A percentile compares a stretch with the other conserved stretches of the same genome.
phyloP scores from a whole-genome alignment of 768 basidiomycete genomes.

The Chalciporus chontae region DNA sequence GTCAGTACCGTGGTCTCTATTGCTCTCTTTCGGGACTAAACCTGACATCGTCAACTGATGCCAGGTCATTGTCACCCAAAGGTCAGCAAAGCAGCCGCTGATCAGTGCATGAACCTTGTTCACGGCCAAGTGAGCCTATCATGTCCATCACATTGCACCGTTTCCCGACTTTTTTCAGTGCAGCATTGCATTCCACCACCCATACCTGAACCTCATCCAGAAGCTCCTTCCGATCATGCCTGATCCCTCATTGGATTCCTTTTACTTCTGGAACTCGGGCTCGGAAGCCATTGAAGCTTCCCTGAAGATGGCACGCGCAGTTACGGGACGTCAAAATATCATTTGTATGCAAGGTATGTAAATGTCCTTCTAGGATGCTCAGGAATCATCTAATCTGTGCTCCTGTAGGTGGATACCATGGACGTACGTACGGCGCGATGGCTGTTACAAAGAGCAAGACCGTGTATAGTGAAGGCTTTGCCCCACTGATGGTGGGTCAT shows the following conservation, averaged over 20 bases:
- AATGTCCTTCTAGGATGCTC: neutral
- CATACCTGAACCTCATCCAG: slow-evolving; percentile 85
- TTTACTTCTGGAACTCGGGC: slow-evolving; percentile 98
- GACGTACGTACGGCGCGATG: slow-evolving; percentile 91
- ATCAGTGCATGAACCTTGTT: slow-evolving; percentile 78
- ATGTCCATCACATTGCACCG: neutral
- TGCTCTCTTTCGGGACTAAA: neutral
- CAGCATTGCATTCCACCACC: slow-evolving; percentile 83
- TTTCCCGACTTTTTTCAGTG: slow-evolving; percentile 49
- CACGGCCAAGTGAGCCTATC: slow-evolving; percentile 61
- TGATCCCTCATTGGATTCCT: slow-evolving; percentile 83
- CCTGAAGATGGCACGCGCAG: slow-evolving; percentile 77
- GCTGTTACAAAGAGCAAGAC: slow-evolving; percentile 94
- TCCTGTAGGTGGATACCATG: slow-evolving; percentile 75
- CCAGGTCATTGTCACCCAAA: slow-evolving; percentile 85
- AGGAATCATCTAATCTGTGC: neutral
- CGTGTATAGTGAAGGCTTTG: slow-evolving; percentile 73
- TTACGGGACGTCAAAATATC: slow-evolving; percentile 83
- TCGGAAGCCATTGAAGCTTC: slow-evolving; percentile 90
- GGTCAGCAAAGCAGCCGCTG: slow-evolving; percentile 83
- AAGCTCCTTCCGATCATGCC: slow-evolving; percentile 87
- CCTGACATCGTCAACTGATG: neutral
- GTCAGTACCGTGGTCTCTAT: slow-evolving; percentile 34
- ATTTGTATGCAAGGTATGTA: slow-evolving; percentile 80
- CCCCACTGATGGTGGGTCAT: slow-evolving; percentile 74